Base-by-base conservation (phyloP, 2,329 filamentous ascomycete genomes). In the Exophiala lecanii-corni region DNA sequence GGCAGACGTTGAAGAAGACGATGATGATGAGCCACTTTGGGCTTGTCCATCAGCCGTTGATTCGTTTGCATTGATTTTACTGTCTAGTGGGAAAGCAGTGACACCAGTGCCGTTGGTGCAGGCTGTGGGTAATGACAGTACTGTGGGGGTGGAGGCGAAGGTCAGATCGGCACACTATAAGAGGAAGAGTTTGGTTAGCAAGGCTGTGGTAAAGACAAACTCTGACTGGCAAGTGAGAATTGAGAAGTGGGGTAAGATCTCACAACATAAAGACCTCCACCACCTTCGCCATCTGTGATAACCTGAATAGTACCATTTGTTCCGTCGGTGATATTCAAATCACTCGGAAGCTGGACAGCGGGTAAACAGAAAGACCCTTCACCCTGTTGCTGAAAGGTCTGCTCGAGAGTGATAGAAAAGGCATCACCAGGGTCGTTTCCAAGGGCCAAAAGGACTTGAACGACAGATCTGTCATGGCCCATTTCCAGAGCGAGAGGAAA, bases 401-500 rank as follows among this genome's bases (percentile, higher is more conserved):
- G 76, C 2, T 78, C 75, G 20, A 88, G 71, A 18, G 79, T 76
- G 62, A 82, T 72, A 70, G 83, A 86, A 73, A 82, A 88, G 63
- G 77, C 78, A 56, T 71, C 72, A 34, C 68, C 69, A 1, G 72
- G 71, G 41, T 76, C 62, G 39, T 67, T 66, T 26, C 75, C 75
- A 12, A 79, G 58, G 19, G 70, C 71, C 37, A 80, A 57, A 25
- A 77, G 70, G 25, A 79, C 66, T 45, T 73, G 69, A n/a, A 78
- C 54, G 34, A 72, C 71, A 19, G 70, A 69, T 49, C 70, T 66
- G 10, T 69, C 64, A 55, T 79, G 76, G 45, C 71, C 70, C 61
- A 79, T 65, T 20, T 69, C 63, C 42, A 79, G 53, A 43, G 72
- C 68, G 36, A 79, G 61, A 5, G 75, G 72, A 35, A 71, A 68